Evolutionary conservation across 148 eudicot genomes (phyloP).

Genomic region (Fagopyrum homotropicum): DNA sequence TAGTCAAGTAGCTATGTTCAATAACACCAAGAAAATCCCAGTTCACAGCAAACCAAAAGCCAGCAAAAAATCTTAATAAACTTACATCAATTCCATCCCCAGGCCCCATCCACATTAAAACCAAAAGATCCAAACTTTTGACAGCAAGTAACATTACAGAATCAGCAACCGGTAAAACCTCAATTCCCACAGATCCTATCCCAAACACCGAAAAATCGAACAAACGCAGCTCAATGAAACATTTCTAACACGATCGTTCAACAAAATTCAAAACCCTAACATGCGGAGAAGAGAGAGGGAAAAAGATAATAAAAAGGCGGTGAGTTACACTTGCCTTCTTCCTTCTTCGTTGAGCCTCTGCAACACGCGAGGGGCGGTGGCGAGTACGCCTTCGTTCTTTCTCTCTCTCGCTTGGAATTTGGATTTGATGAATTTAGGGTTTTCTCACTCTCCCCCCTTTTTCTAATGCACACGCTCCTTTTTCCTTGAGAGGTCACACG

Average conservation of each 20-base stretch:
- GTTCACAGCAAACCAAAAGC: not conserved
- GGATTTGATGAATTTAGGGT: slow-evolving; percentile 23
- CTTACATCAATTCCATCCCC: not conserved
- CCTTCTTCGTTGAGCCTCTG: slow-evolving; percentile 13
- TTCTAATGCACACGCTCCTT: slow-evolving; percentile 19
- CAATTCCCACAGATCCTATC: not conserved
- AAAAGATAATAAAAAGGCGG: not conserved
- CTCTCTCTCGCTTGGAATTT: slow-evolving; percentile 5
- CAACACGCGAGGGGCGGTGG: slow-evolving; percentile 50
- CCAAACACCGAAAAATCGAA: not conserved
- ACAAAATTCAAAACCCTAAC: slow-evolving; percentile 6
- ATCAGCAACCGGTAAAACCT: not conserved
- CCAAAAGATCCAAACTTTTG: not conserved
- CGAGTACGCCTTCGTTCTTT: slow-evolving; percentile 29
- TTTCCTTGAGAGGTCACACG: slow-evolving; percentile 15
- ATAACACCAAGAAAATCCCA: not conserved
- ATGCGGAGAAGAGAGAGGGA: not conserved
- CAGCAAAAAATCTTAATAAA: not conserved
- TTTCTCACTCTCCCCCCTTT: slow-evolving; percentile 8
- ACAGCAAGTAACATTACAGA: not conserved
- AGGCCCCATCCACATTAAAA: not conserved
- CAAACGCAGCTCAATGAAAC: not conserved
- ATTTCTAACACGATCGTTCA: not conserved
- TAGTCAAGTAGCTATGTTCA: not conserved
- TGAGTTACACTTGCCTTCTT: slow-evolving; percentile 8